A percentile compares a stretch with the other conserved stretches of the same genome.
Evolutionary conservation across 2,329 filamentous ascomycete species (phyloP).

Genomic region (Seiridium cupressi): DNA sequence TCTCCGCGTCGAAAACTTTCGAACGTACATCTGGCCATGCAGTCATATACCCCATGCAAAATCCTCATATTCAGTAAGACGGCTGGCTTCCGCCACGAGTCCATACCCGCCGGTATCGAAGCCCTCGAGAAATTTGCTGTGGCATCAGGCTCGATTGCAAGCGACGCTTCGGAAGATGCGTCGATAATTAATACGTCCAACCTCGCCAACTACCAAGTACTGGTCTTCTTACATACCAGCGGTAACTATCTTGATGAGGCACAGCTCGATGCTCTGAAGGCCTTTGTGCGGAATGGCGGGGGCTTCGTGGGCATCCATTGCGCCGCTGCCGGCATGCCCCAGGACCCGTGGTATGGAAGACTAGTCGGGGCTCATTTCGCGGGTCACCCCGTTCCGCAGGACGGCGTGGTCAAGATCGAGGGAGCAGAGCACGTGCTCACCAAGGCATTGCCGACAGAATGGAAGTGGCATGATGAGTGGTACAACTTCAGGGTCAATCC

Average conservation of each 20-base stretch:
- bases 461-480: constrained; percentile 39
- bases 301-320: constrained; percentile 40
- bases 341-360: constrained; percentile 32
- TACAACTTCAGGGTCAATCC: constrained; percentile 38
- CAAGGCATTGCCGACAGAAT: constrained; percentile 14
- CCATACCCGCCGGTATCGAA: constrained; percentile 34
- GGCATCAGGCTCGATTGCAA: constrained; percentile 23
- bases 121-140: constrained; percentile 27
- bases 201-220: constrained; percentile 30
- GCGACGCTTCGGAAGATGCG: constrained; percentile 35
- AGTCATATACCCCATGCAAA: constrained; percentile 15
- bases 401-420: constrained; percentile 27
- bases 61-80: constrained; percentile 40
- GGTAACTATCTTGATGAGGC: constrained; percentile 32
- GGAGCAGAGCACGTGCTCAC: constrained; percentile 28
- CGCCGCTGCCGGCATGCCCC: constrained; percentile 31
- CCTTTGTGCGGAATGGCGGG: constrained; percentile 31
- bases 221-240: constrained; percentile 37
- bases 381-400: constrained; percentile 35
- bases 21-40: neutral
- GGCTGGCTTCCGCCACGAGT: constrained; percentile 34
- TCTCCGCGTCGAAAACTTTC: too few species aligned
- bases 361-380: constrained; percentile 37
- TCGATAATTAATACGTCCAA: constrained; percentile 25
- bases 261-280: constrained; percentile 31